A percentile compares a stretch with the other conserved stretches of the same genome.
Evolutionary conservation across 2,329 filamentous ascomycete species (phyloP).

Genomic region (Exophiala oligosperma): DNA sequence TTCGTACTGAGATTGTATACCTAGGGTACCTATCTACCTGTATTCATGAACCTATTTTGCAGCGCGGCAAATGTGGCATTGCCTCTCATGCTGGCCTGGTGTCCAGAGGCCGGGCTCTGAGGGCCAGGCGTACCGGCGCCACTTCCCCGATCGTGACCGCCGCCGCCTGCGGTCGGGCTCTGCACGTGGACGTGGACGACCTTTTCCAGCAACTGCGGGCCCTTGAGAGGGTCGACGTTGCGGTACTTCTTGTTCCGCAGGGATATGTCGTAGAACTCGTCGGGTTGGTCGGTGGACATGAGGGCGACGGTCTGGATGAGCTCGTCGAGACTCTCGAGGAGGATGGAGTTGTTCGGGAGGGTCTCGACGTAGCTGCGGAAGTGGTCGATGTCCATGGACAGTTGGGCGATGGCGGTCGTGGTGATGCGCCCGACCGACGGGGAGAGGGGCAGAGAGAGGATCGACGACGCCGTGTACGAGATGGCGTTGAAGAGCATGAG

Average conservation of each 20-base stretch:
- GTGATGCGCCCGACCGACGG: slow-evolving; percentile 82
- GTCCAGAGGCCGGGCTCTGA: slow-evolving; percentile 42
- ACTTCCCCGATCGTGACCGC: slow-evolving; percentile 2
- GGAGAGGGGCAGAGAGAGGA: slow-evolving; percentile 72
- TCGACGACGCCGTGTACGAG: slow-evolving; percentile 83
- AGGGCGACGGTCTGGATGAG: slow-evolving; percentile 88
- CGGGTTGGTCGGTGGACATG: slow-evolving; percentile 84
- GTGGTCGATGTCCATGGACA: slow-evolving; percentile 81
- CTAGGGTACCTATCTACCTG: slow-evolving; percentile 9
- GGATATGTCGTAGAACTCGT: slow-evolving; percentile 93
- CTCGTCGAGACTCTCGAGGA: slow-evolving; percentile 87
- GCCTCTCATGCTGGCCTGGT: slow-evolving; percentile 36
- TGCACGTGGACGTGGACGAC: slow-evolving; percentile 23
- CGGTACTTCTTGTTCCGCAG: slow-evolving; percentile 91
- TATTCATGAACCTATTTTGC: slow-evolving; percentile 29
- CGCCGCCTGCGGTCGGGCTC: slow-evolving; percentile 5
- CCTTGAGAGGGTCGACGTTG: slow-evolving; percentile 86
- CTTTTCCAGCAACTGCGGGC: slow-evolving; percentile 90
- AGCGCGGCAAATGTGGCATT: slow-evolving; percentile 27
- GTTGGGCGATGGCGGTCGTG: slow-evolving; percentile 75
- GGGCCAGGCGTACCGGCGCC: slow-evolving; percentile 3
- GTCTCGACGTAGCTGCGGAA: slow-evolving; percentile 83
- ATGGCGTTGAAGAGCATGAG: slow-evolving; percentile 97
- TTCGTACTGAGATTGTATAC: background rate
- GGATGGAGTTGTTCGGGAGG: slow-evolving; percentile 76